Base-by-base conservation (phyloP, 257 asterid species). In the Nicotiana tabacum region DNA sequence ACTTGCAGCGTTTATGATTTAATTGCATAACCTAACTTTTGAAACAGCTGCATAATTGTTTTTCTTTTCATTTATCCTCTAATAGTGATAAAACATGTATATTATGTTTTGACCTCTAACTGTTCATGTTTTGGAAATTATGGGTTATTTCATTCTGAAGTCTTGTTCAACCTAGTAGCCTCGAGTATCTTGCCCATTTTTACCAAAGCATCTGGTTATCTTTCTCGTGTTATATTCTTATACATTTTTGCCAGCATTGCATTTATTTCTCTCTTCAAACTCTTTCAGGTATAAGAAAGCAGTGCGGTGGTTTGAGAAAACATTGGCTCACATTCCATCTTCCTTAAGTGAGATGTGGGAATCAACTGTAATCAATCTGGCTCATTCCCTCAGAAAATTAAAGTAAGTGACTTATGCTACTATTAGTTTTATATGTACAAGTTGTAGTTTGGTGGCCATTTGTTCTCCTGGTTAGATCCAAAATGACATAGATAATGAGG, bases 271-370 rank as follows among this genome's bases (percentile, higher is more conserved):
- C 16, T 83, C 80, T 60, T 82, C 61, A 3, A 61, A 87, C 77
- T 83, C 57, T 66, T 81, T 84, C 90, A 96, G 99, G 93, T 94
- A 92, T 85, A 90, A 89, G 87, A 92, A 90, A 84, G 95, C 98
- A 48, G 97, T 91, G 72, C 87, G 91, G 90, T 96, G 98, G 98
- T 96, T 93, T 82, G 98, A 96, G 89, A 91, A 89, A 89, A 93
- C 99, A 16, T 85, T 94, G 93, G 84, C 91, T 86, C 94, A 81
- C 83, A 91, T 96, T 81, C 92, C 98, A 53, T 94, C 99, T 87
- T 91, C 97, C 77, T 82, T 90, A 83, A 93, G 90, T 85, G 98
- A 93, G 91, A 90, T 90, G 92, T 96, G 99, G 99, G 99, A 96
- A 87, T 96, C 98, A 81, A 96, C 99, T n/a, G 82, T 96, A 35